phyloP scores from a whole-genome alignment of 208 protist species.

The Crithidia thermophila region DNA sequence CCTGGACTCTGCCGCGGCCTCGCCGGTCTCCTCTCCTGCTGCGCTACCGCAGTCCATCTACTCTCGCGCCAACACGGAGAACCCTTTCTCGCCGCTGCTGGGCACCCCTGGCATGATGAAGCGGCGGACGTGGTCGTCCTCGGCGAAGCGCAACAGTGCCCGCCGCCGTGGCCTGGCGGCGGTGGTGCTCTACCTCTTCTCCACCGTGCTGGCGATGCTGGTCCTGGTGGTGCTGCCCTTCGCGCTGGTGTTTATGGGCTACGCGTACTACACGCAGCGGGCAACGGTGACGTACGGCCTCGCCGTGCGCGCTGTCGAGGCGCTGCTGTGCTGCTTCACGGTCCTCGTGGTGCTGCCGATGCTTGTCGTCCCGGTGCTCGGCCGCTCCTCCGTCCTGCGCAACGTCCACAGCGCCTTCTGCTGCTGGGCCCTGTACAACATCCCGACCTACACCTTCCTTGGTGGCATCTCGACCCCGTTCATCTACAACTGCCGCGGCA shows the following conservation, averaged over 20 bases:
- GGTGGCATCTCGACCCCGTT: slow-evolving; percentile 46
- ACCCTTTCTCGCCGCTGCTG: slow-evolving; percentile 13
- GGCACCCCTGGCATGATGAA: slow-evolving; percentile 16
- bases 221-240: slow-evolving; percentile 51
- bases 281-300: slow-evolving; percentile 30
- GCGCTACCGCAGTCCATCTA: slow-evolving; percentile 22
- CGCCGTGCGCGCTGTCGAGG: slow-evolving; percentile 34
- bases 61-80: slow-evolving; percentile 18
- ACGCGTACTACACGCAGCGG: slow-evolving; percentile 43
- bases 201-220: slow-evolving; percentile 46
- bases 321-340: slow-evolving; percentile 43
- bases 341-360: slow-evolving; percentile 55
- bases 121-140: not conserved
- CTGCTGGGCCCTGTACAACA: slow-evolving; percentile 66
- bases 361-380: slow-evolving; percentile 35
- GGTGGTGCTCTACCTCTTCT: slow-evolving; percentile 23
- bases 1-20: not conserved
- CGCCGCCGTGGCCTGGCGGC: slow-evolving; percentile 16
- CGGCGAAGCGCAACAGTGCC: not conserved
- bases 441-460: slow-evolving; percentile 73
- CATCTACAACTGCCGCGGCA: slow-evolving; percentile 58
- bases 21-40: not conserved
- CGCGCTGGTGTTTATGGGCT: slow-evolving; percentile 42
- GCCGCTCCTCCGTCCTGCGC: slow-evolving; percentile 29
- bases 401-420: slow-evolving; percentile 55